Conservation (phyloP, 148 eudicot genomes). For the Camellia granthamiana region DNA sequence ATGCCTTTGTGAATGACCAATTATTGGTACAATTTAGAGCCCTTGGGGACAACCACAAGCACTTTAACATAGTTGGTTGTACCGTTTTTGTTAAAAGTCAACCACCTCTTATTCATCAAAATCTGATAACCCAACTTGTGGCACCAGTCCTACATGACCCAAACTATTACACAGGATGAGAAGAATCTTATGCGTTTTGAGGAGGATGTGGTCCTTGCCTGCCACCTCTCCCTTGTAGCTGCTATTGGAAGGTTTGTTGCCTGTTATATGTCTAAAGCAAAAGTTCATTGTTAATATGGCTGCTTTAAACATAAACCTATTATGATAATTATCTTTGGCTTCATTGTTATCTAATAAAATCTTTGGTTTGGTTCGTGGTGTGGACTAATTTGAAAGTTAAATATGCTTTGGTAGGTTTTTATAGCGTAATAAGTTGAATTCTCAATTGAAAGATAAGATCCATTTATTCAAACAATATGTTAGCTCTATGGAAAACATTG, state of each 20-base stretch:
- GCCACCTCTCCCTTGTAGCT: not conserved
- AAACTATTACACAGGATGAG: not conserved
- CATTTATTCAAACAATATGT: not conserved
- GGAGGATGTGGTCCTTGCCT: not conserved
- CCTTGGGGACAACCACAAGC: not conserved
- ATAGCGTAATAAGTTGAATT: not conserved
- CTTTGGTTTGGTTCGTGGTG: not conserved
- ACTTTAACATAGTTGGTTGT: not conserved
- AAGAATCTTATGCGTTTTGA: not conserved
- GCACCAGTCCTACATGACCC: not conserved
- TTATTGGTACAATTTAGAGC: not conserved
- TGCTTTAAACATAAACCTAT: not conserved
- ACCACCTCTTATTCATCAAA: not conserved
- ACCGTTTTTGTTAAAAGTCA: not conserved
- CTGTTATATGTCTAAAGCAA: not conserved
- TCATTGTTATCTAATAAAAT: not conserved
- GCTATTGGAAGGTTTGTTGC: not conserved
- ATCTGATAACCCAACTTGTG: not conserved
- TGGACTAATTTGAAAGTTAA: not conserved
- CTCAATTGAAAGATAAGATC: constrained; percentile 4
- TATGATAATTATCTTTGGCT: not conserved
- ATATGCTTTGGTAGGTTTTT: not conserved
- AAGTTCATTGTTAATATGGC: not conserved
- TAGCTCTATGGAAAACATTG: too few relatives aligned
- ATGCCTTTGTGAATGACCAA: too few relatives aligned